Base-by-base conservation (phyloP, 257 asterid species). In the Ilex aquifolium region DNA sequence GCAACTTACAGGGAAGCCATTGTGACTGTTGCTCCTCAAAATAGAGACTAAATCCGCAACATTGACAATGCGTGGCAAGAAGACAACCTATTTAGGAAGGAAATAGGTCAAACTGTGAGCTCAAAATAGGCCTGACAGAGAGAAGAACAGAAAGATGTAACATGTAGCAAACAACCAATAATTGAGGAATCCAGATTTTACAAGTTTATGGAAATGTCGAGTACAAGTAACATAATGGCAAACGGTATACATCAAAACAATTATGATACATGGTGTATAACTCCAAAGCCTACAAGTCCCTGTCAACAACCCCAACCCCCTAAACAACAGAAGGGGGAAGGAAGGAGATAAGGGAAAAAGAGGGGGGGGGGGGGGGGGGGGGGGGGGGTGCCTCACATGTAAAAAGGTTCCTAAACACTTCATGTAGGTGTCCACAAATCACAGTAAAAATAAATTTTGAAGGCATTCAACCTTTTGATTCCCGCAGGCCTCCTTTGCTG, bases 1-100 rank as follows among this genome's bases (percentile, higher is more conserved):
- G 61, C 44, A 74, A 76, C 96, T 84, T 84, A 93, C 99, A 51
- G 99, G 97, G 69, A 84, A 93, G 44, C 99, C 99, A 57, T 90
- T 90, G 78, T 93, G 97, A 73, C 74, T 71, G 77, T 87, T 90
- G 76, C 97, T 81, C 83, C 91, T 85, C 85, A 93, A 79, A 66
- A 90, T 84, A 62, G 96, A 87, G 62, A 86, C 87, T 56, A 72
- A 74, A 65, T 93, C 99, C n/a, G 75, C 82, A 74, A 90, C 96
- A 82, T 90, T 90, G 69, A 83, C 95, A 40, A 90, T 83, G 56
- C 99, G 95, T 55, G 96, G 96, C 57, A 93, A 87, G 76, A 82
- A 87, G 72, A 87, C 87, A 76, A 87, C 96, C 97, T 93, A 29
- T 72, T 21, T 75, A 80, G 61, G 60, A 69, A 52, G 44, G 15